phyloP scores from a whole-genome alignment of 108 stramenopile genomes.

The Schizochytrium sp. region DNA sequence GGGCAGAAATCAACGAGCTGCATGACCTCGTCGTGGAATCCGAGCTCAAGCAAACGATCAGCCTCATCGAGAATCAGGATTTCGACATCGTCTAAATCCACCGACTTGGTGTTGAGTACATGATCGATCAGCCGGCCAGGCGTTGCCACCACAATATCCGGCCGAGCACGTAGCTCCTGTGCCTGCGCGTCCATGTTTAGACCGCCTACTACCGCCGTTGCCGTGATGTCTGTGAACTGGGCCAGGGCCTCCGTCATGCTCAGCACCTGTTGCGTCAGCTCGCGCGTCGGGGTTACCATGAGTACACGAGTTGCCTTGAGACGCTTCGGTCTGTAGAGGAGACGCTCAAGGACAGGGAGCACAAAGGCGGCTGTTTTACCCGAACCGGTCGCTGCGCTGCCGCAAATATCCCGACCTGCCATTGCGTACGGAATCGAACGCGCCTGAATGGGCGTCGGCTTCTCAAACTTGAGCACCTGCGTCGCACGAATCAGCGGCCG shows the following conservation, averaged over 20 bases:
- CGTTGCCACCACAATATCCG: conserved; percentile 88
- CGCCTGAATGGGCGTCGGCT: conserved; percentile 87
- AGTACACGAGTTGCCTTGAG: conserved; percentile 64
- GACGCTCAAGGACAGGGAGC: conserved; percentile 82
- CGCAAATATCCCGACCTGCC: conserved; percentile 88
- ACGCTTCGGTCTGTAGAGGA: conserved; percentile 72
- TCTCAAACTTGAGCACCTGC: conserved; percentile 81
- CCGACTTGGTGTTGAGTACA: conserved; percentile 73
- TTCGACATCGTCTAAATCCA: conserved; percentile 75
- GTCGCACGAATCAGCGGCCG: conserved; percentile 84
- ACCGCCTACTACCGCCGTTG: conserved; percentile 80
- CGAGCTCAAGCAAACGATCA: conserved; percentile 83
- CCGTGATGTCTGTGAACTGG: conserved; percentile 72
- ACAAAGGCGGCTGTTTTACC: conserved; percentile 83
- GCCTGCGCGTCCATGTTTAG: conserved; percentile 78
- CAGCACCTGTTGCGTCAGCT: conserved; percentile 85
- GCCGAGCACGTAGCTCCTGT: conserved; percentile 74
- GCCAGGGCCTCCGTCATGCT: conserved; percentile 73
- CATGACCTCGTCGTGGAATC: conserved; percentile 86
- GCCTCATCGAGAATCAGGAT: conserved; percentile 79
- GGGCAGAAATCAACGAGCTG: conserved; percentile 83
- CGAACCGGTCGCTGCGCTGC: conserved; percentile 66
- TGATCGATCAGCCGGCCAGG: conserved; percentile 93
- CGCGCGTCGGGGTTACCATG: conserved; percentile 83
- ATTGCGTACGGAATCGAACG: conserved; percentile 78